Evolutionary conservation across 1,139 yeast species (phyloP), one percentile per base, ranked within the genome.

Genomic region (Citeromyces siamensis): DNA sequence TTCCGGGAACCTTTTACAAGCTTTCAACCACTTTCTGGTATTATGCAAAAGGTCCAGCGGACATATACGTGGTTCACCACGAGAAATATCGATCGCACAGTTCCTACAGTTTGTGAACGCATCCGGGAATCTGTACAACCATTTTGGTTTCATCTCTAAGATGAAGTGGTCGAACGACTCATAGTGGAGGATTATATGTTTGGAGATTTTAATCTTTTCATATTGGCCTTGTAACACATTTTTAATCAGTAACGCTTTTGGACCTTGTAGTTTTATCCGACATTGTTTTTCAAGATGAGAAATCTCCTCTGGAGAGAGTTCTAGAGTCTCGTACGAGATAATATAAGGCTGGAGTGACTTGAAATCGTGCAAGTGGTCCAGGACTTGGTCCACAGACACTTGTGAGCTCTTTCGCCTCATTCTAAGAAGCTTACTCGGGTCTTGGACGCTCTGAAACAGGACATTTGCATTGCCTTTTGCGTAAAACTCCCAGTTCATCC

Each of bases 131-230:
- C 28, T 13, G 19, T 44, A 44, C 6, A 55, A 35, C 60, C 60
- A 56, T 40, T 56, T 56, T 0, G 60, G 60, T 27, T 56, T 56
- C 29, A 55, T 43, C 37, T 56, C 60, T 27, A 54, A 35, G 2
- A 52, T n/a, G 2, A 42, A 19, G 12, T 14, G n/a, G 9, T 14
- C 13, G 7, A 20, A 3, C n/a, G 35, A 16, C 5, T 19, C 10
- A 17, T 43, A 8, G 35, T 44, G 47, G 8, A 52, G 38, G 3
- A 32, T 40, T 19, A 48, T 32, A 33, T 52, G 52, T 32, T 52
- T 52, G 38, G 44, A 48, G 16, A 52, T 35, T 14, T 37, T 32
- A n/a, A 46, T 19, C 26, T 36, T 39, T 2, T 28, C 17, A 19
- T 21, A 20, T 13, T 14, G 6, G 31, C 31, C 16, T 7, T 26